Evolutionary conservation across 352 stramenopile genomes (phyloP).

Genomic region (Pythium monospermum): DNA sequence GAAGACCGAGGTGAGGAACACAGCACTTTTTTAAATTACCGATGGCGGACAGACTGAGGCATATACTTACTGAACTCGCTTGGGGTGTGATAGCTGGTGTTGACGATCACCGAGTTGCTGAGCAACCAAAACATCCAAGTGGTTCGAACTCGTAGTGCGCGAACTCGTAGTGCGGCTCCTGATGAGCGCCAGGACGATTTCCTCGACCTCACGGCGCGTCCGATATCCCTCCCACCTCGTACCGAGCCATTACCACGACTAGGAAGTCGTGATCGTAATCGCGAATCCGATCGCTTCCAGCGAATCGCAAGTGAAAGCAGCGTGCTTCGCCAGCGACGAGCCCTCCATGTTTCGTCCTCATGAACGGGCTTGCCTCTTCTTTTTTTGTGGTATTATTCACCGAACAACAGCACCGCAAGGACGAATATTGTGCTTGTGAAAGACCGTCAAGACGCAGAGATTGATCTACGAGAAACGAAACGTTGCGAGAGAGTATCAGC

Average conservation of each 20-base stretch:
- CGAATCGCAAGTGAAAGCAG: constrained; percentile 23
- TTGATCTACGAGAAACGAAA: too few species aligned
- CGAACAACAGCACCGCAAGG: too few species aligned
- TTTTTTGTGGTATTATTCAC: too few species aligned
- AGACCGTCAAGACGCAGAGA: not conserved
- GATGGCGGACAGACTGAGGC: too few species aligned
- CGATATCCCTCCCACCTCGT: constrained; percentile 2
- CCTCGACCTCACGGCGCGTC: not conserved
- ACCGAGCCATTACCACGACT: constrained; percentile 1
- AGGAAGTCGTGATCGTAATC: constrained; percentile 1
- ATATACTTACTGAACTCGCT: not conserved
- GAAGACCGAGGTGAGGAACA: constrained; percentile 78
- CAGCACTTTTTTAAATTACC: too few species aligned
- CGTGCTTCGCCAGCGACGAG: constrained; percentile 17
- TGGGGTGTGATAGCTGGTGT: constrained; percentile 21
- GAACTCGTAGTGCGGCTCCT: too few species aligned
- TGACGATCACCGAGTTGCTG: constrained; percentile 55
- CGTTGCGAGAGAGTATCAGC: too few species aligned
- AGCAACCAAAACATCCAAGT: constrained; percentile 14
- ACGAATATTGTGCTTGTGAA: not conserved
- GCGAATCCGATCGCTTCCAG: constrained; percentile 13
- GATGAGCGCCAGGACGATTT: too few species aligned
- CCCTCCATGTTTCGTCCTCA: not conserved
- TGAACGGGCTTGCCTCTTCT: too few species aligned
- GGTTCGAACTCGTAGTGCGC: too few species aligned